Evolutionary conservation across 345 rosid species (phyloP).

Genomic region (Eucalyptus polyanthemos): DNA sequence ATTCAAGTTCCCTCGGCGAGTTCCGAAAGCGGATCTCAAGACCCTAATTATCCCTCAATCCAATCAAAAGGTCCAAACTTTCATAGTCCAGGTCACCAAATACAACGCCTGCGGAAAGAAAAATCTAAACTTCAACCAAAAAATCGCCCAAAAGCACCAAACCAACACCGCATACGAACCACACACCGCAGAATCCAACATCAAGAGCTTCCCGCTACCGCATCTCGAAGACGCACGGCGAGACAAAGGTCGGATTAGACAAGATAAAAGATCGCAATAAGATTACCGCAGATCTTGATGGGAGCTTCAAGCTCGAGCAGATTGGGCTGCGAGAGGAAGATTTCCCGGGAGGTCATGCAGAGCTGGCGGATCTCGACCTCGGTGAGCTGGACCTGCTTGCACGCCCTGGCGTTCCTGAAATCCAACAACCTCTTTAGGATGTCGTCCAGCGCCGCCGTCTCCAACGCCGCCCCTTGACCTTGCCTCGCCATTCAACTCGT

Average conservation of each 20-base stretch:
- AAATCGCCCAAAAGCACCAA: neutral
- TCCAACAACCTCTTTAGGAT: constrained; percentile 56
- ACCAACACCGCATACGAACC: neutral
- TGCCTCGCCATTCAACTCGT: neutral
- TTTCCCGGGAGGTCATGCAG: constrained; percentile 45
- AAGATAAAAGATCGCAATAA: neutral
- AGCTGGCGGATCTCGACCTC: constrained; percentile 91
- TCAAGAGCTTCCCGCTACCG: neutral
- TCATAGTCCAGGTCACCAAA: neutral
- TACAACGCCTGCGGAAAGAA: neutral
- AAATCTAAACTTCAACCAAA: neutral
- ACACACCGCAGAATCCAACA: neutral
- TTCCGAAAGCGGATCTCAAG: neutral
- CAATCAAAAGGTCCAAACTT: neutral
- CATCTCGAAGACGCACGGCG: neutral
- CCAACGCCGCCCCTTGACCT: constrained; percentile 31
- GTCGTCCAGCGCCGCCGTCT: constrained; percentile 50
- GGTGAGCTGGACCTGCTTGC: constrained; percentile 66
- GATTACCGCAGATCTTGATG: constrained; percentile 87
- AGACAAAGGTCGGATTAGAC: neutral
- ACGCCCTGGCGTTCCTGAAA: constrained; percentile 47
- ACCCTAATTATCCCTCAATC: neutral
- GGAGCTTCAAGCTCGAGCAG: constrained; percentile 94
- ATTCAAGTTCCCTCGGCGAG: neutral
- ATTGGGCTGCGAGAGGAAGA: constrained; percentile 79